Evolutionary conservation across 2,329 filamentous ascomycete species (phyloP).

Genomic region (Chaetomium globosum): DNA sequence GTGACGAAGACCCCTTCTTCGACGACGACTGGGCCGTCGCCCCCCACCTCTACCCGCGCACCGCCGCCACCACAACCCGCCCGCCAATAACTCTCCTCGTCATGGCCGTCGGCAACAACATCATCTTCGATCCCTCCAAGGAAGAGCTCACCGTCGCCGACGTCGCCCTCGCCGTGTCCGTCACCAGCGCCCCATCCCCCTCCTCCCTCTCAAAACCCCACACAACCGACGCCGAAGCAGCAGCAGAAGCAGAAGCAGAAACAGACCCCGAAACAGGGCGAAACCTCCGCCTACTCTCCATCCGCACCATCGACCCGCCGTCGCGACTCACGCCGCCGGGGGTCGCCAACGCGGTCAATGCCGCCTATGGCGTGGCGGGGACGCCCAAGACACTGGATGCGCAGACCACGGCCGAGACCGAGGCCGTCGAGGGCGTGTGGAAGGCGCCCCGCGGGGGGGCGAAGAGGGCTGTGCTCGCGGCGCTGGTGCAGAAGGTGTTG

Average conservation of each 20-base stretch:
- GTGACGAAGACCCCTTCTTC: constrained; percentile 95
- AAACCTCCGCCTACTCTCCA: constrained; percentile 64
- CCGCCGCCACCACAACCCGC: constrained; percentile 44
- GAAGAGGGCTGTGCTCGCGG: constrained; percentile 70
- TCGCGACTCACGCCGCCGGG: constrained; percentile 72
- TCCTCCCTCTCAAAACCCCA: neutral
- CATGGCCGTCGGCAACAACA: constrained; percentile 79
- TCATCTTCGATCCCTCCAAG: constrained; percentile 89
- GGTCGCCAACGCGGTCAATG: constrained; percentile 65
- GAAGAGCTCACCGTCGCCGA: constrained; percentile 95
- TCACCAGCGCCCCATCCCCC: constrained; percentile 48
- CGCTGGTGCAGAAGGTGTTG: constrained; percentile 76
- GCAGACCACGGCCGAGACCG: constrained; percentile 54
- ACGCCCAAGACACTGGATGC: constrained; percentile 48
- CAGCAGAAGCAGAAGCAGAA: neutral
- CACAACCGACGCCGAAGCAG: neutral
- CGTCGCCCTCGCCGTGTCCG: constrained; percentile 80
- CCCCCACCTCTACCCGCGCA: constrained; percentile 70
- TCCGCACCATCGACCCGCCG: constrained; percentile 74
- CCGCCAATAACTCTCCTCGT: constrained; percentile 91
- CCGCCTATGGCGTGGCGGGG: constrained; percentile 50
- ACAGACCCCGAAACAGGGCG: constrained; percentile 35
- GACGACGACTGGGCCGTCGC: constrained; percentile 96
- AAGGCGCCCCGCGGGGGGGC: constrained; percentile 81
- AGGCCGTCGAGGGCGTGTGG: constrained; percentile 75